Conservation (phyloP, 306 rosid genomes). For the Potentilla sterilis region DNA sequence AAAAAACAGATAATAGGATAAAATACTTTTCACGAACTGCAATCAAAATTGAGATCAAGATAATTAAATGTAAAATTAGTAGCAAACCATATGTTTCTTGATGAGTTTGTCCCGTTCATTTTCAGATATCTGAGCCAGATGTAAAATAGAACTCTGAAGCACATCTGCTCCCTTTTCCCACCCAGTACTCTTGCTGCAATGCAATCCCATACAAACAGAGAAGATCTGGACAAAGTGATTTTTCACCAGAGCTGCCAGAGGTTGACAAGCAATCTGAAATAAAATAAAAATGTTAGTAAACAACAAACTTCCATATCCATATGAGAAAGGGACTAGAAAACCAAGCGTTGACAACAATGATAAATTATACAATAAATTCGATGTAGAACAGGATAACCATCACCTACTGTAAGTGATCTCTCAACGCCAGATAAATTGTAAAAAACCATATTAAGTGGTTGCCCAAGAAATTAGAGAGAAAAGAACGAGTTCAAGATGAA, state of each 20-base stretch:
- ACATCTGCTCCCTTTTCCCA: constrained; percentile 60
- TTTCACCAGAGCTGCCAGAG: constrained; percentile 56
- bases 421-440: not conserved
- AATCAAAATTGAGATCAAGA: not conserved
- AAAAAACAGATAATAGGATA: not conserved
- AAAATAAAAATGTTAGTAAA: constrained; percentile 27
- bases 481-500: constrained; percentile 14
- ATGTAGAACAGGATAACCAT: not conserved
- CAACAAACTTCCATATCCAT: constrained; percentile 8
- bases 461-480: not conserved
- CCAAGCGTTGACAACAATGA: not conserved
- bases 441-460: not conserved
- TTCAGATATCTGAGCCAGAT: constrained; percentile 72
- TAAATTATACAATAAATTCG: not conserved
- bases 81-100: constrained; percentile 77
- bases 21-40: not conserved
- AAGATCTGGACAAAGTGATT: constrained; percentile 71
- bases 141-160: constrained; percentile 75
- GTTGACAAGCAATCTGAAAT: constrained; percentile 71
- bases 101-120: constrained; percentile 76
- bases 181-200: constrained; percentile 65
- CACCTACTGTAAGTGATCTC: not conserved
- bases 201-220: constrained; percentile 72
- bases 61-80: constrained; percentile 15
- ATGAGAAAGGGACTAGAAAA: not conserved